Evolutionary conservation across 169 alveolate species (phyloP).

Genomic region (Theileria luwenshuni): DNA sequence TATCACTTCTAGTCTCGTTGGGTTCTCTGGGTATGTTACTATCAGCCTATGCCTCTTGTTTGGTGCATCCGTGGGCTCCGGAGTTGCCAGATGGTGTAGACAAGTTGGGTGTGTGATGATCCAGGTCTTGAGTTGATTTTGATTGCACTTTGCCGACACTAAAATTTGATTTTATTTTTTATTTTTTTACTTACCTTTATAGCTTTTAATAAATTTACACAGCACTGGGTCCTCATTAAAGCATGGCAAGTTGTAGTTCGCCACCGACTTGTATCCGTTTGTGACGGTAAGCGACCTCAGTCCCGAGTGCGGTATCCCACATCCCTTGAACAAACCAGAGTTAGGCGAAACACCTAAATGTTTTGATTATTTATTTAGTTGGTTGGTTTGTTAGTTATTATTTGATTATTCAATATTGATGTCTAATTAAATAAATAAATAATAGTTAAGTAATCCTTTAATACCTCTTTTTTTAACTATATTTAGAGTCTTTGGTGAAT

Average conservation of each 20-base stretch:
- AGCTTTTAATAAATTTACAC: not conserved
- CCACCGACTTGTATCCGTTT: not conserved
- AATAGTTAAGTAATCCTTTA: not conserved
- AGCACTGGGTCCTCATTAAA: not conserved
- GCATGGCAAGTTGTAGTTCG: not conserved
- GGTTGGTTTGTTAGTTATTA: not conserved
- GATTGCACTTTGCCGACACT: slow-evolving; percentile 2
- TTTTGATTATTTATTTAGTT: too few species aligned
- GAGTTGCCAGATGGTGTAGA: slow-evolving; percentile 84
- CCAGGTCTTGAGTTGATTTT: slow-evolving; percentile 42
- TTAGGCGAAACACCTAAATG: too few species aligned
- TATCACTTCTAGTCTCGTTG: slow-evolving; percentile 87
- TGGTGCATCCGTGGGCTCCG: slow-evolving; percentile 89
- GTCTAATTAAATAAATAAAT: not conserved
- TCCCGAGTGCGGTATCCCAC: slow-evolving; percentile 34
- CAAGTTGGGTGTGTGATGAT: slow-evolving; percentile 75
- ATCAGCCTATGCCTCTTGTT: slow-evolving; percentile 78
- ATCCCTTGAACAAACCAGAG: slow-evolving; percentile 15
- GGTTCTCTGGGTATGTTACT: slow-evolving; percentile 86
- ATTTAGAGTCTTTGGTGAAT: not conserved
- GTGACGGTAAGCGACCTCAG: not conserved
- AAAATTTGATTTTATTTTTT: not conserved
- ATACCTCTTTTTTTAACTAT: not conserved
- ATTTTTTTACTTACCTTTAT: not conserved
- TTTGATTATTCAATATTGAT: not conserved